phyloP scores from a whole-genome alignment of 2,329 filamentous ascomycete genomes.

The Ophiostoma novo-ulmi region DNA sequence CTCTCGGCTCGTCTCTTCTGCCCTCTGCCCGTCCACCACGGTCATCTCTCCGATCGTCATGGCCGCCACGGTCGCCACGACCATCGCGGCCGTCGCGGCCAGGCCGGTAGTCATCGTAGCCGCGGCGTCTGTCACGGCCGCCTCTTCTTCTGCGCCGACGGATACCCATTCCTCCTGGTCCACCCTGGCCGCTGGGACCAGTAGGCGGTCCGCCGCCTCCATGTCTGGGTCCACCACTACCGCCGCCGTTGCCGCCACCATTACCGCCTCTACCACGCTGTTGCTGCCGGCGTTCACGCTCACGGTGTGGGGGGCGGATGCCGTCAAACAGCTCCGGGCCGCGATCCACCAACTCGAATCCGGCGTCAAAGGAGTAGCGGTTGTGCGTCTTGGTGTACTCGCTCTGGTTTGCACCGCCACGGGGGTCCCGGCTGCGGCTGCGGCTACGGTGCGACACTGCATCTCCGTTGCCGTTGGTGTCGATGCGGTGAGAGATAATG shows the following conservation, averaged over 20 bases:
- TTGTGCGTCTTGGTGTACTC: conserved; percentile 51
- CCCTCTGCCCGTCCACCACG: conserved; percentile 28
- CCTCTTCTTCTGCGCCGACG: conserved; percentile 25
- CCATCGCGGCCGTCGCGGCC: background rate
- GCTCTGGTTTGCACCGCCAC: conserved; percentile 26
- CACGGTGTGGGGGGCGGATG: conserved; percentile 55
- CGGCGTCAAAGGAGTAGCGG: conserved; percentile 67
- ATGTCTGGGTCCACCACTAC: conserved; percentile 32
- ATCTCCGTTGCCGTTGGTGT: background rate
- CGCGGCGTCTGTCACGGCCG: conserved; percentile 19
- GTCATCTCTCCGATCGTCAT: conserved; percentile 24
- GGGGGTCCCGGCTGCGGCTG: conserved; percentile 9
- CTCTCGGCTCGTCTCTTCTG: conserved; percentile 9
- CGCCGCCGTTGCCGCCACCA: conserved; percentile 29
- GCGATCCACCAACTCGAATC: conserved; percentile 62
- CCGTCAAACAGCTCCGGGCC: conserved; percentile 65
- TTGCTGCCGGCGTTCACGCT: conserved; percentile 38
- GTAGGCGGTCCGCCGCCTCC: conserved; percentile 3
- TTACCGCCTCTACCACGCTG: background rate
- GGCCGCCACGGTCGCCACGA: background rate
- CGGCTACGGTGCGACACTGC: background rate
- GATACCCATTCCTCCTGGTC: conserved; percentile 21
- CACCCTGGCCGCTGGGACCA: conserved; percentile 27
- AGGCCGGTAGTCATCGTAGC: conserved; percentile 24
- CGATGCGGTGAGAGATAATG: conserved; percentile 36